Evolutionary conservation across 1,284 basidiomycete species (phyloP).

Genomic region (Cutaneotrichosporon dermatis): DNA sequence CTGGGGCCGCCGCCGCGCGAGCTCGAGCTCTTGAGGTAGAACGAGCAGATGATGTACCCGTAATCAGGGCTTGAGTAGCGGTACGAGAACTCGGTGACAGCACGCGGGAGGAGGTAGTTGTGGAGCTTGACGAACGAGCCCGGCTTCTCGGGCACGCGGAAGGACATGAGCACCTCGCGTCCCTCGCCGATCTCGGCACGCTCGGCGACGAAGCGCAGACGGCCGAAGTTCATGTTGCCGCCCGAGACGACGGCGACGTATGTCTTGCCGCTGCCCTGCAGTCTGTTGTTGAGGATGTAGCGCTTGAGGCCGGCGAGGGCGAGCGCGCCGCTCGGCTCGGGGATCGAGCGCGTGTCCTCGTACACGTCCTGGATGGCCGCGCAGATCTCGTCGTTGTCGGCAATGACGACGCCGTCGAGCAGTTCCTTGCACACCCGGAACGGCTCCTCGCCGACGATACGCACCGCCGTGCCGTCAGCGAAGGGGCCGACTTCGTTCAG

Average conservation of each 20-base stretch:
- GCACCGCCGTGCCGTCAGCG: constrained; percentile 98
- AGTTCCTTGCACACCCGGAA: constrained; percentile 85
- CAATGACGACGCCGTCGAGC: constrained; percentile 79
- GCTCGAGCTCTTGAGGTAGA: constrained; percentile 64
- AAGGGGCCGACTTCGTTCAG: constrained; percentile 92
- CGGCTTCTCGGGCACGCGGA: constrained; percentile 85
- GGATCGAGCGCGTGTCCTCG: constrained; percentile 91
- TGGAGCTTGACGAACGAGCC: constrained; percentile 92
- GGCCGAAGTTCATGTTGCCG: constrained; percentile 98
- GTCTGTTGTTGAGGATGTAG: constrained; percentile 73
- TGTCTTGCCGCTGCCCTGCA: constrained; percentile 74
- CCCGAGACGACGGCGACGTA: constrained; percentile 92
- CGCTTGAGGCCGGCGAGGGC: constrained; percentile 88
- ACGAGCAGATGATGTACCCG: constrained; percentile 79
- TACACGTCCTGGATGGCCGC: constrained; percentile 99
- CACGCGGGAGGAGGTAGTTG: constrained; percentile 78
- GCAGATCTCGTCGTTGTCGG: constrained; percentile 94
- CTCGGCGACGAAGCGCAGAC: constrained; percentile 93
- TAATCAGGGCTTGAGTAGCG: constrained; percentile 62
- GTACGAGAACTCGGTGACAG: constrained; percentile 97
- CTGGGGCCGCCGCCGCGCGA: constrained; percentile 45
- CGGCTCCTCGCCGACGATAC: constrained; percentile 89
- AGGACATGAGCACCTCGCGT: constrained; percentile 84
- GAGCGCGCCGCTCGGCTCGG: constrained; percentile 95
- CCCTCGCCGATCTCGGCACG: constrained; percentile 97